Conservation (phyloP, 306 rosid species). For the Pterocarpus macrocarpus region DNA sequence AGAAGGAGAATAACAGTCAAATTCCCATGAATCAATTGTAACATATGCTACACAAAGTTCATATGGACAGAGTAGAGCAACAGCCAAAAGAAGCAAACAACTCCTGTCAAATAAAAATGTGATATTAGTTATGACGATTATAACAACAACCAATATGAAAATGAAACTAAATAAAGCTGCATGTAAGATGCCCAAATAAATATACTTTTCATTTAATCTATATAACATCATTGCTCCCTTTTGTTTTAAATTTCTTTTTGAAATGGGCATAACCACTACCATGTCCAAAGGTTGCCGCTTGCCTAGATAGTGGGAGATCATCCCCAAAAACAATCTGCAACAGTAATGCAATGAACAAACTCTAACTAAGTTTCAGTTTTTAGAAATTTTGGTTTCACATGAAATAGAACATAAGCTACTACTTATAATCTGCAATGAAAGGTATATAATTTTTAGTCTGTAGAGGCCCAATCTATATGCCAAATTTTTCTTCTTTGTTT, state of each 20-base stretch:
- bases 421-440: neutral
- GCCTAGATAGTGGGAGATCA: neutral
- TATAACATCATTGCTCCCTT: neutral
- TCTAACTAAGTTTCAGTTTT: conserved; percentile 18
- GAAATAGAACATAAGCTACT: conserved; percentile 12
- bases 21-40: conserved; percentile 90
- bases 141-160: conserved; percentile 9
- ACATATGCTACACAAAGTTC: conserved; percentile 98
- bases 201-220: neutral
- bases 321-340: conserved; percentile 12
- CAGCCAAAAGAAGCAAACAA: conserved; percentile 96
- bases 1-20: conserved; percentile 87
- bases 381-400: conserved; percentile 29
- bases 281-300: conserved; percentile 2
- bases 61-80: conserved; percentile 91
- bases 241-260: neutral
- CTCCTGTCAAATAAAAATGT: conserved; percentile 65
- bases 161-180: conserved; percentile 6
- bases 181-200: conserved; percentile 4
- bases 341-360: conserved; percentile 6
- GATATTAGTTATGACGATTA: conserved; percentile 19
- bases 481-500: too few relatives aligned
- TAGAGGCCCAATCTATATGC: too few relatives aligned
- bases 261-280: conserved; percentile 4
- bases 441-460: too few relatives aligned